Evolutionary conservation across 139 green algal genomes (phyloP), one percentile per base, ranked within the genome.

Genomic region (Coelastrella sp.): DNA sequence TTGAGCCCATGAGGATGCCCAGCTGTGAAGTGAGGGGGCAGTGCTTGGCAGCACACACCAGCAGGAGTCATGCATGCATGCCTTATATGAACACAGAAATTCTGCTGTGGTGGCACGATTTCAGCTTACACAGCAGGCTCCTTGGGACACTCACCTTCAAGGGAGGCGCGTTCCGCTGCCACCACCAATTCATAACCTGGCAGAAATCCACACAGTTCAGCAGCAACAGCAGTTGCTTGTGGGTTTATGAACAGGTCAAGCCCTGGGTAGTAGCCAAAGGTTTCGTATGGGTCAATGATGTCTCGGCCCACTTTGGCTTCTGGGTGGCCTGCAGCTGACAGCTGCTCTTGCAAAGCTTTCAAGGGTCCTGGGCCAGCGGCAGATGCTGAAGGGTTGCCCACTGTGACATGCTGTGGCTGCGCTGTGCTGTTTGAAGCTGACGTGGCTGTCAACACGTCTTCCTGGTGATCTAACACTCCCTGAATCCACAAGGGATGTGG

Each of bases 221-320:
- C 19, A 17, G 61, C 85, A 10, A 12, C 74, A 49, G 59, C 19
- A 12, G 58, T 19, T 9, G 57, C 60, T 11, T 4, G 15, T 22
- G 83, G 83, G 24, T 78, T 56, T 24, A 58, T 59, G 63, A 78
- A 63, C 19, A 84, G 35, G 10, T 90, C 85, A 14, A 90, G 58
- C 58, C 63, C 85, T 4, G 63, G 27, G 49, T 90, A 90, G 60
- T 73, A 90, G 7, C 85, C 85, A 49, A 90, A 74, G 9, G 58
- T 74, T 57, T 90, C 85, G 7, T 27, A 66, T 0, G 85, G 85
- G 59, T 90, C 85, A 7, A 84, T 60, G 22, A 90, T 90, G 58
- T 73, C 72, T 10, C 74, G 24, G n/a, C 85, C 85, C 66, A 90
- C 85, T 15, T 75, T 66, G 11, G 85, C 85, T 22, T 25, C 56